Base-by-base conservation (phyloP, 176 grass and related monocot species). In the Oryza coarctata region DNA sequence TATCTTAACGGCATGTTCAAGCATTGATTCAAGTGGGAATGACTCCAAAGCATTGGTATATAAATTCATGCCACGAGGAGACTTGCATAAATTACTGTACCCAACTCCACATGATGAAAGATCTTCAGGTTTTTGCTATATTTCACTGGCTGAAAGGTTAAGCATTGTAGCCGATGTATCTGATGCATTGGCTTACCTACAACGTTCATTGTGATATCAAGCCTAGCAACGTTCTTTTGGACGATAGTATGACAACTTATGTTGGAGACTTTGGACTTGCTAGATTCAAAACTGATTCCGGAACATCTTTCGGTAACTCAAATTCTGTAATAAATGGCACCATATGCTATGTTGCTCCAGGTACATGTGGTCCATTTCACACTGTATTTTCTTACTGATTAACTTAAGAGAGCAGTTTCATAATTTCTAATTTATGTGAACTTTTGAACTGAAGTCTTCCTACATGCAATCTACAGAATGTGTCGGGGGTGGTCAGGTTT, bases 261-360 rank as follows among this genome's bases (percentile, higher is more conserved):
- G 68, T 82, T 44, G 80, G 80, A 32, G 80, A 82, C 38, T 82
- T 82, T 25, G 83, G 84, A 2, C 75, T 86, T 7, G 57, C 84
- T 12, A 65, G 23, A 31, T 73, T 86, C 15, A 38, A 32, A 80
- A 3, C 11, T 52, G 3, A 40, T 86, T 49, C 39, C 12, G 0
- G 11, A 0, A 5, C 32, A 64, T 65, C 68, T 12, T 50, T 5
- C 9, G 7, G 6, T 1, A 14, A 35, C 2, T 69, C 71, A 28
- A 7, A 9, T 44, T 69, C 62, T 0, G 70, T 43, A 17, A 18
- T 80, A 8, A 68, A 67, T 0, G 70, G 78, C 14, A 86, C 78
- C 43, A 45, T 47, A 47, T 3, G 44, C 15, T 47, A 47, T 47
- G 14, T 47, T 47, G 44, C 44, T 47, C 44, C 44, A 47, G 44